Conservation (phyloP, 2,329 filamentous ascomycete genomes). For the Chrysosporium keratinophilum region DNA sequence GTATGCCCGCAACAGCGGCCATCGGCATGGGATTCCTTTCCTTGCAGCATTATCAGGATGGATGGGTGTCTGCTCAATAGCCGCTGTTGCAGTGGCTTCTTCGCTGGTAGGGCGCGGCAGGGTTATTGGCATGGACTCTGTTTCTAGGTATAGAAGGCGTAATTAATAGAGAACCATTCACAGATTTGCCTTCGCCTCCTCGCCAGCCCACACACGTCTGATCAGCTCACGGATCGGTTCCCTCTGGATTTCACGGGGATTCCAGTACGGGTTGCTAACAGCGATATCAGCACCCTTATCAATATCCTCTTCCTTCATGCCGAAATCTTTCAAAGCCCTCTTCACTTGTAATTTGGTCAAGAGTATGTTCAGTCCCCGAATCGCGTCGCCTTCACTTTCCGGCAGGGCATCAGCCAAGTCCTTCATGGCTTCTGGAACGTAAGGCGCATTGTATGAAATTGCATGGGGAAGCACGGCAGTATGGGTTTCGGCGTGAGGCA, state of each 20-base stretch:
- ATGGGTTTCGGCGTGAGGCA: constrained; percentile 57
- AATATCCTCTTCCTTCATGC: constrained; percentile 52
- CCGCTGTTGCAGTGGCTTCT: too few species aligned
- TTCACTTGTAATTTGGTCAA: constrained; percentile 46
- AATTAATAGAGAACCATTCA: too few species aligned
- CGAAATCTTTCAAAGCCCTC: constrained; percentile 44
- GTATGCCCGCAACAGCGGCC: too few species aligned
- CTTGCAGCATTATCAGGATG: too few species aligned
- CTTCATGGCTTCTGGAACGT: constrained; percentile 44
- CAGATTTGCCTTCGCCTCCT: constrained; percentile 45
- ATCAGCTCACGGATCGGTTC: constrained; percentile 47
- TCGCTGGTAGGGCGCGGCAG: too few species aligned
- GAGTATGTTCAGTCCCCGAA: constrained; percentile 47
- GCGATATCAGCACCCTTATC: constrained; percentile 51
- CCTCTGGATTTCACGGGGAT: constrained; percentile 46
- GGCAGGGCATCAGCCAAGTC: constrained; percentile 46
- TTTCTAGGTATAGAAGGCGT: too few species aligned
- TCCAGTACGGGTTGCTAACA: constrained; percentile 49
- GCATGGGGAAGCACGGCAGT: constrained; percentile 54
- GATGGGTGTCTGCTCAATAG: too few species aligned
- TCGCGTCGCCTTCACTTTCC: constrained; percentile 48
- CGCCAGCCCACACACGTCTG: constrained; percentile 51
- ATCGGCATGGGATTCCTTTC: too few species aligned
- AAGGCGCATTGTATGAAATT: constrained; percentile 52
- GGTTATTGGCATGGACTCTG: too few species aligned